Evolutionary conservation across 176 grass and related monocot genomes (phyloP).

Genomic region (Oryza rufipogon): DNA sequence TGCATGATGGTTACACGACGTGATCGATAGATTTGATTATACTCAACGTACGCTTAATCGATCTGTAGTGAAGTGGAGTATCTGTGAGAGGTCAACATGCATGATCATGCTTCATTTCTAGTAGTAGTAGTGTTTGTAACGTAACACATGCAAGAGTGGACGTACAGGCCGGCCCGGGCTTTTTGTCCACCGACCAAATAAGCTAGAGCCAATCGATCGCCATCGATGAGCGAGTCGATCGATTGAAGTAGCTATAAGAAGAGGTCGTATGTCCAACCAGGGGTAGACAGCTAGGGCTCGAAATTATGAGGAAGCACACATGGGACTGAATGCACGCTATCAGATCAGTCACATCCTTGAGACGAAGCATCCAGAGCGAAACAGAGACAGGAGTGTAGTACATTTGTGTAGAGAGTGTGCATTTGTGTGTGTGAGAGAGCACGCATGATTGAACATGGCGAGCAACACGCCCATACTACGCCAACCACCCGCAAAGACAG

Average conservation of each 20-base stretch:
- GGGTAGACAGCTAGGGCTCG: neutral
- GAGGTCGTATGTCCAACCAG: neutral
- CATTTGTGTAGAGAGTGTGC: no score
- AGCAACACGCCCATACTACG: neutral
- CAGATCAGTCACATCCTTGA: slow-evolving; percentile 45
- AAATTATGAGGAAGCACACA: slow-evolving; percentile 24
- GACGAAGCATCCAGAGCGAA: neutral
- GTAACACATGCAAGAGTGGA: neutral
- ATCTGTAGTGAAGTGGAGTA: no score
- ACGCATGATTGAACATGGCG: slow-evolving; percentile 3
- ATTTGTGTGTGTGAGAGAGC: no score
- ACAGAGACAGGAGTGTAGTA: neutral
- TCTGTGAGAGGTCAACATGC: no score
- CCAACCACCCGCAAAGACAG: slow-evolving; percentile 7
- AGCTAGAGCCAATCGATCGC: neutral
- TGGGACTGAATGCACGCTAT: slow-evolving; percentile 32
- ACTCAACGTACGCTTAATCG: neutral
- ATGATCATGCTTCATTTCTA: neutral
- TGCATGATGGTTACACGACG: neutral
- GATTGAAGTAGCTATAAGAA: no score
- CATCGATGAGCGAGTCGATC: neutral
- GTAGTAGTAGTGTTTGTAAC: no score
- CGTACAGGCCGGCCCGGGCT: neutral
- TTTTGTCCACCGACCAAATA: neutral
- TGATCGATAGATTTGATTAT: neutral